Evolutionary conservation across 306 rosid species (phyloP).

Genomic region (Malus asiatica): DNA sequence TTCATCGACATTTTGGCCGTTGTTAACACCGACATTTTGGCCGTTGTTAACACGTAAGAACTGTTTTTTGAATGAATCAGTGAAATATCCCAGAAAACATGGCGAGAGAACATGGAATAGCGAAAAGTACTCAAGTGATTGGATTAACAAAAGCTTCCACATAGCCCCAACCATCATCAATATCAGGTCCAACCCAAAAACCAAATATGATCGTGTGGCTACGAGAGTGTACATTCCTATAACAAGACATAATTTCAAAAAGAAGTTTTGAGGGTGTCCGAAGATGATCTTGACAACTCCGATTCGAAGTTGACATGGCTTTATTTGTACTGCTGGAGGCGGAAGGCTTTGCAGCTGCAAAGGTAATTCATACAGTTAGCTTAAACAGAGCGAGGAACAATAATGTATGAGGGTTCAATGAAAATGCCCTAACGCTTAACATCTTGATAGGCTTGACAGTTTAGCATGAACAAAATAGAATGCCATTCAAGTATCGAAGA

Average conservation of each 20-base stretch:
- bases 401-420: background rate
- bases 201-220: constrained; percentile 49
- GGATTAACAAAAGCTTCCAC: constrained; percentile 64
- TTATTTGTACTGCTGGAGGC: constrained; percentile 24
- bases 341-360: constrained; percentile 55
- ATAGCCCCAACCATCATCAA: constrained; percentile 88
- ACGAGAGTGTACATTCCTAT: constrained; percentile 32
- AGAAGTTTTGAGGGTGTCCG: constrained; percentile 22
- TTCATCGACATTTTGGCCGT: background rate
- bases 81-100: background rate
- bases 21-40: background rate
- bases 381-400: background rate
- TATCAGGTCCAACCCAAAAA: constrained; percentile 93
- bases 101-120: background rate
- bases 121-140: constrained; percentile 22
- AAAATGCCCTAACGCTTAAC: background rate
- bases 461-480: background rate
- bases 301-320: constrained; percentile 18
- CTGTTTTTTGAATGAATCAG: background rate
- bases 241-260: constrained; percentile 21
- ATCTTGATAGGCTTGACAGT: background rate
- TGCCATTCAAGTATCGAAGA: background rate
- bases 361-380: constrained; percentile 23
- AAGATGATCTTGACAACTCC: constrained; percentile 18
- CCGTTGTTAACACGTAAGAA: background rate